Evolutionary conservation across 2,329 filamentous ascomycete species (phyloP), one percentile per base, ranked within the genome.

Genomic region (Sarocladium oryzae): DNA sequence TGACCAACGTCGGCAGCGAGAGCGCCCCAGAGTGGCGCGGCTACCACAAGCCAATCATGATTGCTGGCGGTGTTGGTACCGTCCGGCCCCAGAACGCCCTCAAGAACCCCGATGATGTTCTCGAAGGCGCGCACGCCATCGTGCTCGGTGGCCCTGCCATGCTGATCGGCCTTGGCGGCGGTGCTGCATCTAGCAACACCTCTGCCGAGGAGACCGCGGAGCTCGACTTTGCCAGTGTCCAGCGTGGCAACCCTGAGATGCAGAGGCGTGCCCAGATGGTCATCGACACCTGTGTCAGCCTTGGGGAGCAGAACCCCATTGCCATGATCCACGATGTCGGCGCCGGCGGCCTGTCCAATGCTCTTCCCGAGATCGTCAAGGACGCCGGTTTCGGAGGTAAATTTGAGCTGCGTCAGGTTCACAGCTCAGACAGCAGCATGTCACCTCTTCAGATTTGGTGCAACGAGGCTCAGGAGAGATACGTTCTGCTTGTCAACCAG

Each of bases 31-130:
- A 95, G 58, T 79, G 89, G 62, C 81, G 92, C 58, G 93, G 93
- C 21, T 99, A 95, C 66, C 93, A 97, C 71, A 99, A 99, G 73
- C 93, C 93, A 9, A 96, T 96, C 67, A 95, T 96, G 89, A 89
- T 99, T 70, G 93, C 93, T 55, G 93, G 93, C 63, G 93, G 93
- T 64, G 82, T 97, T 32, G 93, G 93, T 46, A 96, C 88, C 5
- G 92, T 97, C 26, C 76, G 93, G 53, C 92, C 93, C 13, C 85
- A 92, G 60, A 88, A 96, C 63, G 92, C 93, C 2, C 76, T 96
- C 53, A 99, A 99, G 71, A 80, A 88, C 55, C 81, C 85, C 8
- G 76, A 80, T 11, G 76, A 88, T 55, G 93, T 99, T 16, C 84
- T 85, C 50, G 81, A 90, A 49, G 92, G 90, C n/a, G 90, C 91